Base-by-base conservation (phyloP, 441 rosid genomes). In the Omphalea diandra region DNA sequence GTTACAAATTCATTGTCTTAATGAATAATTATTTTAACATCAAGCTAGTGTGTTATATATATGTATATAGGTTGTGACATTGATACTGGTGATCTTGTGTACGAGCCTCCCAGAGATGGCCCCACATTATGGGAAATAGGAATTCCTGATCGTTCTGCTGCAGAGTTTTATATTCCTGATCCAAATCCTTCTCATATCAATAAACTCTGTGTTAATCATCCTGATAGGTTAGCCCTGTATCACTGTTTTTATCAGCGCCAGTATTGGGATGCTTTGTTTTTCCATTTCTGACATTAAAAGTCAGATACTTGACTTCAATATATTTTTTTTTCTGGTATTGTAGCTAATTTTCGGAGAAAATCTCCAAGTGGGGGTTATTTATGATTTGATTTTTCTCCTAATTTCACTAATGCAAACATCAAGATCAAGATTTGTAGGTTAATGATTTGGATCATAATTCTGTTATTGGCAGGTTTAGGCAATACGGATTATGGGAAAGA, bases 61-160 rank as follows among this genome's bases (percentile, higher is more conserved):
- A n/a, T n/a, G n/a, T n/a, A 53, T 38, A 15, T 78, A 90, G 97
- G 94, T 31, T 76, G 79, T 43, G 76, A 78, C 43, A 76, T 83
- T 59, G 84, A 85, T 29, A 9, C 83, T 81, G 85, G 88, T 38
- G 76, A 76, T 70, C 78, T 88, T n/a, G 83, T 87, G 3, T 85
- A 83, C 73, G 80, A 85, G 69, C 94, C 94, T 47, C 93, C 86
- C 1, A 85, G 94, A 82, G 83, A 87, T 68, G 96, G 97, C 7
- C 89, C 90, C 4, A 92, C 97, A 0, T 57, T 92, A 56, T 92
- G 94, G 97, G 96, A 92, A 75, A 90, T 92, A 6, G 97, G 96
- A 41, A 73, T 81, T 66, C 93, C 96, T 24, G 85, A 88, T 75
- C 87, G 93, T 63, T 81, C 91, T 55, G 93, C 97, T 18, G 89